Evolutionary conservation across 2,329 filamentous ascomycete genomes (phyloP).

Genomic region (Fusarium staphyleae): DNA sequence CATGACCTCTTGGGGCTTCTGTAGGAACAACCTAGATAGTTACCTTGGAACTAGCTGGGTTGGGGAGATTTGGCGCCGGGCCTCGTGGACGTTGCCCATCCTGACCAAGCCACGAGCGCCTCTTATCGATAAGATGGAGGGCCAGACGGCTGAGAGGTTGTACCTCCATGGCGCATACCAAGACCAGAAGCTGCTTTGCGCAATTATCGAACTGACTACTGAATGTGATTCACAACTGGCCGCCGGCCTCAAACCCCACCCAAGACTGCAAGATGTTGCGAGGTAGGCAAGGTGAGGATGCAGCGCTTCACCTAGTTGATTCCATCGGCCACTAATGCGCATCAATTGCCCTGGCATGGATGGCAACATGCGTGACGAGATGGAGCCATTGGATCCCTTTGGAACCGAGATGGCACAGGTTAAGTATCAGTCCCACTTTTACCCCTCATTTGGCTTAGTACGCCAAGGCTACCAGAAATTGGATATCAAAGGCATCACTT

Average conservation of each 20-base stretch:
- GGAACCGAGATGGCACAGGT: neutral
- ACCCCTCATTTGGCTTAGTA: too few relatives aligned
- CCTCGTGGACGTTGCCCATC: conserved; percentile 35
- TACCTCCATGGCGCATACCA: conserved; percentile 36
- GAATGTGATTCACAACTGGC: neutral
- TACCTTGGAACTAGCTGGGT: conserved; percentile 29
- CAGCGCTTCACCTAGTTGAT: conserved; percentile 21
- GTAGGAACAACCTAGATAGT: conserved; percentile 30
- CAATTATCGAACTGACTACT: too few relatives aligned
- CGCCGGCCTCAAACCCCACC: conserved; percentile 16
- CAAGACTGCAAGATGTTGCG: conserved; percentile 8
- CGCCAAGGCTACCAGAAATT: too few relatives aligned
- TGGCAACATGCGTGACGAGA: conserved; percentile 1
- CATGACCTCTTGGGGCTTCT: conserved; percentile 27
- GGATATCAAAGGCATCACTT: too few relatives aligned
- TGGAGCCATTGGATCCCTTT: conserved; percentile 6
- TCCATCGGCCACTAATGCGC: conserved; percentile 35
- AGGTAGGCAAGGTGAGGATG: conserved; percentile 17
- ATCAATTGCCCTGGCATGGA: conserved; percentile 33
- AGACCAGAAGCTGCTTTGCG: conserved; percentile 9
- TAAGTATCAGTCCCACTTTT: too few relatives aligned
- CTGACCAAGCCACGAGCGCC: conserved; percentile 37
- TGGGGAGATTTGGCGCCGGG: conserved; percentile 33
- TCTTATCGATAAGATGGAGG: conserved; percentile 16
- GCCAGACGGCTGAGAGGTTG: conserved; percentile 25